Evolutionary conservation across 768 basidiomycete genomes (phyloP).

Genomic region (Terana coerulea): DNA sequence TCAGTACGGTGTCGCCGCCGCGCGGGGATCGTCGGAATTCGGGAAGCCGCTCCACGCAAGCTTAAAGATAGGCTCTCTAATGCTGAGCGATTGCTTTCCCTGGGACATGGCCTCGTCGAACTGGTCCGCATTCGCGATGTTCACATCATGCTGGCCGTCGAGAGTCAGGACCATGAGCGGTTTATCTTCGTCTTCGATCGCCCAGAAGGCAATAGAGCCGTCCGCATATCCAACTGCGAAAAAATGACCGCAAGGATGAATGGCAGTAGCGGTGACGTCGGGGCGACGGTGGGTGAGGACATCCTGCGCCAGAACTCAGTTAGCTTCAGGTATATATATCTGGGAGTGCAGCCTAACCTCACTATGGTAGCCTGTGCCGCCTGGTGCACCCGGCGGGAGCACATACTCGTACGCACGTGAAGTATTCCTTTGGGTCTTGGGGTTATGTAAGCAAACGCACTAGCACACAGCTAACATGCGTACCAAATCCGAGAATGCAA

Average conservation of each 20-base stretch:
- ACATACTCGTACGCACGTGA: slow-evolving; percentile 64
- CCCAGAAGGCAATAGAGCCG: slow-evolving; percentile 83
- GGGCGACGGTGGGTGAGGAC: slow-evolving; percentile 69
- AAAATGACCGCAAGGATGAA: slow-evolving; percentile 73
- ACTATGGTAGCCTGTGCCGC: slow-evolving; percentile 60
- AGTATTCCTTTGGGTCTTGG: slow-evolving; percentile 45
- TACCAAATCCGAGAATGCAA: slow-evolving; percentile 59
- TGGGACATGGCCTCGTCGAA: slow-evolving; percentile 38
- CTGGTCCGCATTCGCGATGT: slow-evolving; percentile 45
- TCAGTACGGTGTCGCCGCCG: slow-evolving; percentile 68
- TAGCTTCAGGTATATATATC: neutral
- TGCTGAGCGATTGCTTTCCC: slow-evolving; percentile 6
- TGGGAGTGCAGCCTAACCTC: slow-evolving; percentile 37
- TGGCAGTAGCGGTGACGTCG: slow-evolving; percentile 63
- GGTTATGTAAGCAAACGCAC: slow-evolving; percentile 13
- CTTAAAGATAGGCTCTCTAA: slow-evolving; percentile 80
- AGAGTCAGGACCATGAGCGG: slow-evolving; percentile 75
- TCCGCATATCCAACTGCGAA: slow-evolving; percentile 81
- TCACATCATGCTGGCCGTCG: slow-evolving; percentile 44
- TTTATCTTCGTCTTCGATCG: slow-evolving; percentile 70
- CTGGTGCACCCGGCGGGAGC: slow-evolving; percentile 78
- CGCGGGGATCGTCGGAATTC: slow-evolving; percentile 58
- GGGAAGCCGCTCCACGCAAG: slow-evolving; percentile 80
- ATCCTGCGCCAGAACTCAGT: slow-evolving; percentile 37
- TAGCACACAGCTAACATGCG: slow-evolving; percentile 10